Evolutionary conservation across 1,284 basidiomycete species (phyloP).

Genomic region (Grifola frondosa): DNA sequence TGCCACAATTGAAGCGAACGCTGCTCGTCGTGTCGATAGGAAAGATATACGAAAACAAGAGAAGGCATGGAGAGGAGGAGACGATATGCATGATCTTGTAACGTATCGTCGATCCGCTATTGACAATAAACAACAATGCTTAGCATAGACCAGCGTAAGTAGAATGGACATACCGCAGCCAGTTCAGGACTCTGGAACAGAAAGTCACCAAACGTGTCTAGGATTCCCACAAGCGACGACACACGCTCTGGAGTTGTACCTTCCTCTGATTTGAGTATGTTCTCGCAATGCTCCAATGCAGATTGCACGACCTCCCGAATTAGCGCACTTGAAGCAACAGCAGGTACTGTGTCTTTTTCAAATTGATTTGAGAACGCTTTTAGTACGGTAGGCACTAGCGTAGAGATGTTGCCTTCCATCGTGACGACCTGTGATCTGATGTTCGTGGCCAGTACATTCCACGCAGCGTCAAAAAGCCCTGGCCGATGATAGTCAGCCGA

Average conservation of each 20-base stretch:
- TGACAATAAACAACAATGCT: not conserved
- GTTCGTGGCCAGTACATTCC: constrained; percentile 37
- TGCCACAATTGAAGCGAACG: constrained; percentile 44
- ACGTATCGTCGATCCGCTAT: constrained; percentile 48
- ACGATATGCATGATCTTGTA: constrained; percentile 36
- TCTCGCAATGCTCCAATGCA: constrained; percentile 32
- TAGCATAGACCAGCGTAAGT: constrained; percentile 1
- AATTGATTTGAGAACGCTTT: constrained; percentile 40
- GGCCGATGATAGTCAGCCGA: constrained; percentile 1
- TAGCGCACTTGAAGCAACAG: constrained; percentile 26
- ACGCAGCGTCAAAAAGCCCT: constrained; percentile 48
- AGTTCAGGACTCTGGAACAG: constrained; percentile 42
- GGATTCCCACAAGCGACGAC: constrained; percentile 35
- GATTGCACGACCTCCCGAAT: constrained; percentile 27
- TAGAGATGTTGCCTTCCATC: constrained; percentile 21
- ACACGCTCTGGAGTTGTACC: constrained; percentile 12
- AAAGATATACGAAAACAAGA: constrained; percentile 50
- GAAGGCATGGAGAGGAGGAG: constrained; percentile 43
- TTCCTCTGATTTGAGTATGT: constrained; percentile 20
- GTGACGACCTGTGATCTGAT: constrained; percentile 24
- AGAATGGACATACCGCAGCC: constrained; percentile 36
- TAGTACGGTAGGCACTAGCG: constrained; percentile 43
- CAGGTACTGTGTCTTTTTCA: constrained; percentile 24
- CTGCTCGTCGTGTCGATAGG: constrained; percentile 37
- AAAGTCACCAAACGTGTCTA: constrained; percentile 41